Evolutionary conservation across 2,329 filamentous ascomycete genomes (phyloP), one percentile per base, ranked within the genome.

Genomic region (Aspergillus melleus): DNA sequence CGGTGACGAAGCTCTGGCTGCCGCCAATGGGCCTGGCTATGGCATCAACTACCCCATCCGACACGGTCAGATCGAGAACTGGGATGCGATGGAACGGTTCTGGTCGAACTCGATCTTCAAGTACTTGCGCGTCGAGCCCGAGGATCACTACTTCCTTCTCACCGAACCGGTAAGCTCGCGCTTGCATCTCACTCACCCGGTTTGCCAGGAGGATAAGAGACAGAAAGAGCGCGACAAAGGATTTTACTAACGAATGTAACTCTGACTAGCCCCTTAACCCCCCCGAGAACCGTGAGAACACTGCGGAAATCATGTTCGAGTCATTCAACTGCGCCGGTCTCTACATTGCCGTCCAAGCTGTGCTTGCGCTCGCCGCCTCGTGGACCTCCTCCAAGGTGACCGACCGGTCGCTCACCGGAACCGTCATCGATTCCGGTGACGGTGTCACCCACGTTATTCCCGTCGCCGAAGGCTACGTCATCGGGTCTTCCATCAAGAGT

Each of bases 71-170:
- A 91, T 99, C 77, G 95, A 99, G 81, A 98, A 99, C 76, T 99
- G 95, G 95, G 95, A 99, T 79, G 91, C 97, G 72, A 99, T 99
- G 95, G 95, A 99, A 79, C 89, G 95, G 64, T 99, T 98, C 82
- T 99, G 95, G 95, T 98, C 96, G 68, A 98, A 98, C 82, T 99
- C 95, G 64, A 99, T 99, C 80, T 99, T 99, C 87, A 99, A 99
- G 78, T 99, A 99, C 75, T 86, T 99, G 55, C 88, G 95, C 70
- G 95, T 99, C 68, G 95, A 99, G 80, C 95, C 95, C 30, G 95
- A 99, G 80, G 95, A 99, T 76, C 95, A 99, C 79, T 93, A 96
- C 82, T 99, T 99, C 79, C 88, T 99, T 64, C 88, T 99, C 61
- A 99, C 95, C 62, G 95, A 99, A 77, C 95, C 95, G 61, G 93